Evolutionary conservation across 2,329 filamentous ascomycete species (phyloP).

Genomic region (Xylaria multiplex): DNA sequence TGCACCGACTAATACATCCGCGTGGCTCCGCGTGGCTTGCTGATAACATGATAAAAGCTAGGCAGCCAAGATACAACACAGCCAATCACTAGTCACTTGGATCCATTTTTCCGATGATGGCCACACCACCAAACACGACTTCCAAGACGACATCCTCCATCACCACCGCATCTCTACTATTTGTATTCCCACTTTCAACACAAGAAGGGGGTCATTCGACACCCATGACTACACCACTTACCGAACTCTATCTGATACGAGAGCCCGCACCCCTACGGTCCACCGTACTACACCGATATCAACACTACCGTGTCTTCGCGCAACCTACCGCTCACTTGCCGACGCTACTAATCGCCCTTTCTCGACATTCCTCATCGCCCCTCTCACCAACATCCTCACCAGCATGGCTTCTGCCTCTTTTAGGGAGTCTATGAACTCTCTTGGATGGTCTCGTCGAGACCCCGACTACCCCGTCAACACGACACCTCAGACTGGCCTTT

Average conservation of each 20-base stretch:
- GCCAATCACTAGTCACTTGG: conserved; percentile 19
- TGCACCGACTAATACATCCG: conserved; percentile 13
- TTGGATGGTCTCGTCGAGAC: conserved; percentile 92
- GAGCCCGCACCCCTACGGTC: neutral
- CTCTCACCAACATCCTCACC: conserved; percentile 57
- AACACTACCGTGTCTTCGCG: conserved; percentile 13
- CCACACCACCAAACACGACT: conserved; percentile 42
- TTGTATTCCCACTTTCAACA: conserved; percentile 29
- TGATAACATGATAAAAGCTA: conserved; percentile 34
- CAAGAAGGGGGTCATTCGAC: conserved; percentile 35
- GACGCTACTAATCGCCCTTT: conserved; percentile 14
- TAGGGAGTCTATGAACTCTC: conserved; percentile 90
- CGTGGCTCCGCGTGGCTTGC: conserved; percentile 30
- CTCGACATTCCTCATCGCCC: conserved; percentile 1
- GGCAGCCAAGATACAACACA: conserved; percentile 28
- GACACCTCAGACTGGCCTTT: conserved; percentile 74
- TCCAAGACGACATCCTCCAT: conserved; percentile 41
- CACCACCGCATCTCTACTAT: conserved; percentile 35
- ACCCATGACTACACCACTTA: conserved; percentile 36
- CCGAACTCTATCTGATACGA: conserved; percentile 28
- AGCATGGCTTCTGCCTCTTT: conserved; percentile 88
- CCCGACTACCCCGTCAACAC: conserved; percentile 80
- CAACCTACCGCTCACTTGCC: conserved; percentile 19
- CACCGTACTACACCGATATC: conserved; percentile 28
- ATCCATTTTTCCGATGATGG: conserved; percentile 27